Evolutionary conservation across 192 early-diverging fungal species (phyloP).

Genomic region (Entomortierella parvispora): DNA sequence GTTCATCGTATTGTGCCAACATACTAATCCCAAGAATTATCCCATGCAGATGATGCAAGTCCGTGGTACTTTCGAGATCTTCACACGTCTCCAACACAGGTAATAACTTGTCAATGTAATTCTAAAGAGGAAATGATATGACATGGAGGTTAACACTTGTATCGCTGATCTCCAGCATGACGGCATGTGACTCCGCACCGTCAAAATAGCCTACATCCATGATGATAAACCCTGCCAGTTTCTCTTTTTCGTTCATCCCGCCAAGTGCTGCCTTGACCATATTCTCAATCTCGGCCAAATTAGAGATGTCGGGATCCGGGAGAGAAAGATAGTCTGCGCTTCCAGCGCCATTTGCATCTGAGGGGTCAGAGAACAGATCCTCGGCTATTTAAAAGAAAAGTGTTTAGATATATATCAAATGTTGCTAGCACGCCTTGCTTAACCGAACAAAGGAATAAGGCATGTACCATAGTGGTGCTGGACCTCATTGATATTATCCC

Average conservation of each 20-base stretch:
- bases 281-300: conserved; percentile 77
- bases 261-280: conserved; percentile 66
- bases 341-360: conserved; percentile 39
- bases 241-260: conserved; percentile 70
- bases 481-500: conserved; percentile 46
- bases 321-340: conserved; percentile 50
- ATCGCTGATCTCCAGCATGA: too few relatives aligned
- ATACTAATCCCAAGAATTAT: conserved; percentile 83
- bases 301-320: conserved; percentile 75
- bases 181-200: background rate
- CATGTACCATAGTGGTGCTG: conserved; percentile 53
- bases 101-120: conserved; percentile 77
- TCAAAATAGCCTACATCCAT: conserved; percentile 54
- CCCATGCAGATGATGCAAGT: conserved; percentile 76
- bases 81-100: conserved; percentile 81
- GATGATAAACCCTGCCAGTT: conserved; percentile 68
- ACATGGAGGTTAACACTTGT: too few relatives aligned
- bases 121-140: conserved; percentile 48
- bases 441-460: background rate
- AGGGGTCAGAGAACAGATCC: conserved; percentile 45
- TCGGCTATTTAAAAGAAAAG: conserved; percentile 15
- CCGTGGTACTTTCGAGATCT: conserved; percentile 80
- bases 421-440: background rate
- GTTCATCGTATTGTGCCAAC: conserved; percentile 14
- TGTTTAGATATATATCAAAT: background rate